Evolutionary conservation across 192 early-diverging fungal genomes (phyloP), one percentile per base, ranked within the genome.

Genomic region (Dispira simplex): DNA sequence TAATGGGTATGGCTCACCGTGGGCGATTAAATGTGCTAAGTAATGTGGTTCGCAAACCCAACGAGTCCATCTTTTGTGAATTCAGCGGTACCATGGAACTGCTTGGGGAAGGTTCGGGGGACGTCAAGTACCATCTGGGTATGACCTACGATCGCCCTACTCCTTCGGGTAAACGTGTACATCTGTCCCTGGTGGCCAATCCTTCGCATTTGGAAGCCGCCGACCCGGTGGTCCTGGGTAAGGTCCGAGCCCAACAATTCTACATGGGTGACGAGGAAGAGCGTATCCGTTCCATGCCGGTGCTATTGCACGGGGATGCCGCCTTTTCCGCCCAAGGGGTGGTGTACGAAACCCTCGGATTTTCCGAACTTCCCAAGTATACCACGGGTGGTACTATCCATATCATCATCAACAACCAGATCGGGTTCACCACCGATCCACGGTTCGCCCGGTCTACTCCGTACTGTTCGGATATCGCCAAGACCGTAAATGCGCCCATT

Each of bases 1-100:
- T 94, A 62, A 90, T 99, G 83, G 96, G 96, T 64, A 99, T 99
- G 96, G 91, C 96, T 45, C 96, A 99, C 80, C 90, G 96, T 76
- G 96, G 96, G 57, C 90, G 96, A 68, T 79, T 99, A 51, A 99
- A 99, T 71, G 94, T 99, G 58, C 83, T 99, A 45, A 90, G 91
- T 63, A 99, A 99, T 74, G 96, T 99, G n/a, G 90, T 99, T 66
- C 87, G 93, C 65, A 99, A 97, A 78, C 94, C 94, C 58, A 92
- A 94, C 75, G 91, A 94, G 74, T 95, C 92, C 20, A 97, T 99
- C 72, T 99, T 99, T 75, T 91, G 89, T 71, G 96, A 99, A 76
- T 98, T 98, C 73, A 86, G 88, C 44, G 93, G 92, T 57, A 79
- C 87, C 66, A 72, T 84, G 54, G 91, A 89, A 67, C 84, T 90